Conservation (phyloP, 169 alveolate species). For the Plasmodium reichenowi region DNA sequence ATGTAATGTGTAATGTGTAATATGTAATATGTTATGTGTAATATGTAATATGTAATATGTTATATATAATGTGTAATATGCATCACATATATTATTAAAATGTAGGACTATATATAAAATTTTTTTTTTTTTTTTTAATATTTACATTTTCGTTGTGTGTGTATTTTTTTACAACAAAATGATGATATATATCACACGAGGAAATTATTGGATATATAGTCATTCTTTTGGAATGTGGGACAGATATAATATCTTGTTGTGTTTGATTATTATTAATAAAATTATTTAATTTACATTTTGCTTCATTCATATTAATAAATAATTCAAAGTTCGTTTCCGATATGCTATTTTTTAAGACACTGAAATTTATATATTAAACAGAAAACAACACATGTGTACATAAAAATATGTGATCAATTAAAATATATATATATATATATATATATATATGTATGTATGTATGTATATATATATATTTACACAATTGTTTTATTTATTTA, state of each 20-base stretch:
- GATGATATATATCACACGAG: constrained; percentile 58
- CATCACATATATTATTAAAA: background rate
- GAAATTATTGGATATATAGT: constrained; percentile 59
- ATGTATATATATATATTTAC: background rate
- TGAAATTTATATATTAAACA: constrained; percentile 8
- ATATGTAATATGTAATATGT: too few species aligned
- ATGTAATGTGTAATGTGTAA: too few species aligned
- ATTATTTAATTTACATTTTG: constrained; percentile 34
- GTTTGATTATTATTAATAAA: constrained; percentile 27
- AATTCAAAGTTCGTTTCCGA: constrained; percentile 54
- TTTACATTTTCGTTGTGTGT: constrained; percentile 70
- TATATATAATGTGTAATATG: too few species aligned
- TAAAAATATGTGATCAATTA: background rate
- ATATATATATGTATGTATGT: background rate
- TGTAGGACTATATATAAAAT: background rate
- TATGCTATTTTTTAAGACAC: constrained; percentile 29
- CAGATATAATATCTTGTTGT: constrained; percentile 33
- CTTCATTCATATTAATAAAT: constrained; percentile 55
- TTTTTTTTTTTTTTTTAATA: background rate
- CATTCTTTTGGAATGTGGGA: constrained; percentile 73
- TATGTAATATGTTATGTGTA: too few species aligned
- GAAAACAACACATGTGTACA: background rate
- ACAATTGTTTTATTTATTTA: background rate
- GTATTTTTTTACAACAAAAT: constrained; percentile 65
- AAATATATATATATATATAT: background rate